These are phyloP conservation scores for Gracilaria domingensis DNA, from an alignment of 23 red algal genomes.

Conservation along the genomic window DNA sequence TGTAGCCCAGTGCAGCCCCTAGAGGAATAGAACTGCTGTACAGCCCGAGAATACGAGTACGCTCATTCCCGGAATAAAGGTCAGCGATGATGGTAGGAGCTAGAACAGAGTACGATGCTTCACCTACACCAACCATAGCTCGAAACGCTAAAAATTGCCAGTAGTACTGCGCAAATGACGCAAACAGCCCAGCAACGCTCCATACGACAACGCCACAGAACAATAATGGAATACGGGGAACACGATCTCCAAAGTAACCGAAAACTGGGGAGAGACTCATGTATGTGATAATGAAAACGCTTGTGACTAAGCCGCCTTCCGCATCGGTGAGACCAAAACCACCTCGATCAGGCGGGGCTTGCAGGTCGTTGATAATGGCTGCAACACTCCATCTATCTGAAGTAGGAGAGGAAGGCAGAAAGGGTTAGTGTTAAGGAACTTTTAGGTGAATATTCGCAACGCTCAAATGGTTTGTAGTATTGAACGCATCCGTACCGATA, in stretches of 20 bases:
- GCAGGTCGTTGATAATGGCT: constrained; percentile 78
- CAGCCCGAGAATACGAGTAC: constrained; percentile 69
- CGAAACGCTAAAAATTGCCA: constrained; percentile 82
- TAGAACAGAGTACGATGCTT: constrained; percentile 79
- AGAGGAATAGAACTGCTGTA: constrained; percentile 76
- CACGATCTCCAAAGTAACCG: constrained; percentile 85
- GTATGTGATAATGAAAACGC: constrained; percentile 86
- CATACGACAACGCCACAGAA: constrained; percentile 69
- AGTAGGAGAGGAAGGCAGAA: background rate
- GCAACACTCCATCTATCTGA: constrained; percentile 84
- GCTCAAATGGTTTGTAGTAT: background rate
- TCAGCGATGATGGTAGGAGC: constrained; percentile 88
- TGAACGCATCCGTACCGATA: constrained; percentile 15
- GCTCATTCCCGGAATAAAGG: constrained; percentile 77
- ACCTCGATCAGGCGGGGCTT: constrained; percentile 60
- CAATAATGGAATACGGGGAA: constrained; percentile 64
- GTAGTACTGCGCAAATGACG: constrained; percentile 67
- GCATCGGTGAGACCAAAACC: constrained; percentile 80
- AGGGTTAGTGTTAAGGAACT: background rate
- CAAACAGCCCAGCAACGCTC: constrained; percentile 60
- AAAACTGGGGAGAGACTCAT: constrained; percentile 86
- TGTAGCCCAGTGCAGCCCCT: constrained; percentile 79
- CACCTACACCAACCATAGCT: constrained; percentile 82
- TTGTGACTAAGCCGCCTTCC: constrained; percentile 76
- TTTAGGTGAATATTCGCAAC: background rate